Conservation (phyloP, 192 early-diverging fungal species). For the Coemansia sp. region DNA sequence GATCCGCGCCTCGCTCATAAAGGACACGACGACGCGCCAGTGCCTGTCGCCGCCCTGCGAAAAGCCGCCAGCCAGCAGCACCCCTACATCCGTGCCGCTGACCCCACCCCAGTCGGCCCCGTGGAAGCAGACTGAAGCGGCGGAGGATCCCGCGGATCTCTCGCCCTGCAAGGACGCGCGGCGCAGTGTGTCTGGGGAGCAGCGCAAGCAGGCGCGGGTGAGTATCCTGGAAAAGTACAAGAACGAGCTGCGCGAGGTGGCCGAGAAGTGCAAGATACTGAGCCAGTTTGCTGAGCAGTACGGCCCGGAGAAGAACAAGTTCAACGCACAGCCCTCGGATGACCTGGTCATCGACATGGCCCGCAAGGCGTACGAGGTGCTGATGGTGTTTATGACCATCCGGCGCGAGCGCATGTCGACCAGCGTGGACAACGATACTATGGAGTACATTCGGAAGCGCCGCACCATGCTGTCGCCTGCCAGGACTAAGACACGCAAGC, state of each 20-base stretch:
- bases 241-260: slow-evolving; percentile 40
- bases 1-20: slow-evolving; percentile 18
- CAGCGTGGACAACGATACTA: slow-evolving; percentile 47
- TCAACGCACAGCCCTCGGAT: slow-evolving; percentile 50
- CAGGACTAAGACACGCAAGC: slow-evolving; percentile 42
- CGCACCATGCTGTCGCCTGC: slow-evolving; percentile 51
- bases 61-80: too few relatives aligned
- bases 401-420: slow-evolving; percentile 49
- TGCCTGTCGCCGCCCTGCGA: neutral
- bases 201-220: slow-evolving; percentile 6
- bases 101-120: too few relatives aligned
- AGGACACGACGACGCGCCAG: neutral
- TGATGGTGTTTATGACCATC: slow-evolving; percentile 53
- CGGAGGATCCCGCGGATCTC: too few relatives aligned
- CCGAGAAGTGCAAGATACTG: slow-evolving; percentile 48
- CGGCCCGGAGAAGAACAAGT: slow-evolving; percentile 47
- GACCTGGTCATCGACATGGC: slow-evolving; percentile 55
- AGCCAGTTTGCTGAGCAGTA: slow-evolving; percentile 51
- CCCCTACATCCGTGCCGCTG: too few relatives aligned
- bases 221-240: slow-evolving; percentile 44
- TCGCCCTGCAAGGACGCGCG: too few relatives aligned
- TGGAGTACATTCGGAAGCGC: slow-evolving; percentile 56
- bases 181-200: too few relatives aligned
- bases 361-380: slow-evolving; percentile 51
- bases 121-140: too few relatives aligned